Conservation (phyloP, 257 asterid species). For the Solanum chilense region DNA sequence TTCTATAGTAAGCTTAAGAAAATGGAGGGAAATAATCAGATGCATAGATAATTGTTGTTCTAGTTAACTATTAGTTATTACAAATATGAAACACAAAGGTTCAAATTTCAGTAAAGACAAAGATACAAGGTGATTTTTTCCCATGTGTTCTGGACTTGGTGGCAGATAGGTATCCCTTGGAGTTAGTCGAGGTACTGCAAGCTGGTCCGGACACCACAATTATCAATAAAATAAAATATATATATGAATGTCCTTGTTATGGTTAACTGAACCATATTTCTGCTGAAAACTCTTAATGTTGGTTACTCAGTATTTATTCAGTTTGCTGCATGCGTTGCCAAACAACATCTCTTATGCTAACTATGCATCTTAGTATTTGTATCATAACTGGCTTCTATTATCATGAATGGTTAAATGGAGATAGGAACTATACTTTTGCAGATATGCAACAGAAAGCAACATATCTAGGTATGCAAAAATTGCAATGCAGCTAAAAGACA, state of each 20-base stretch:
- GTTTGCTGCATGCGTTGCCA: not conserved
- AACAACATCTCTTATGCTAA: not conserved
- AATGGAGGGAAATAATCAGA: not conserved
- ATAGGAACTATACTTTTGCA: constrained; percentile 25
- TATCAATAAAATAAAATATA: not conserved
- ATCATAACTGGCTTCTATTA: not conserved
- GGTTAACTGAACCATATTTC: not conserved
- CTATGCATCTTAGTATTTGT: not conserved
- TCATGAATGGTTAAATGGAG: not conserved
- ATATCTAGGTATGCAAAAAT: constrained; percentile 66
- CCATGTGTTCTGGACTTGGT: not conserved
- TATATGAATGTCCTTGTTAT: not conserved
- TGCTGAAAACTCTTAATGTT: not conserved
- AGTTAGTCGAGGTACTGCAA: not conserved
- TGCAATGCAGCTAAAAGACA: constrained; percentile 64
- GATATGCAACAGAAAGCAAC: constrained; percentile 55
- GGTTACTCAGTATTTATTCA: not conserved
- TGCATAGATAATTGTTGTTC: not conserved
- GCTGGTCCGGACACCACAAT: not conserved
- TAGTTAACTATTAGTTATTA: not conserved
- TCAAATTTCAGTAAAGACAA: not conserved
- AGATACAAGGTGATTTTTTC: not conserved
- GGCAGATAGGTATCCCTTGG: not conserved
- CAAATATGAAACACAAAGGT: not conserved
- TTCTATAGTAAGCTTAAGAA: not conserved